Evolutionary conservation across 1,284 basidiomycete species (phyloP), one percentile per base, ranked within the genome.

Genomic region (Exobasidium cylindrosporum): DNA sequence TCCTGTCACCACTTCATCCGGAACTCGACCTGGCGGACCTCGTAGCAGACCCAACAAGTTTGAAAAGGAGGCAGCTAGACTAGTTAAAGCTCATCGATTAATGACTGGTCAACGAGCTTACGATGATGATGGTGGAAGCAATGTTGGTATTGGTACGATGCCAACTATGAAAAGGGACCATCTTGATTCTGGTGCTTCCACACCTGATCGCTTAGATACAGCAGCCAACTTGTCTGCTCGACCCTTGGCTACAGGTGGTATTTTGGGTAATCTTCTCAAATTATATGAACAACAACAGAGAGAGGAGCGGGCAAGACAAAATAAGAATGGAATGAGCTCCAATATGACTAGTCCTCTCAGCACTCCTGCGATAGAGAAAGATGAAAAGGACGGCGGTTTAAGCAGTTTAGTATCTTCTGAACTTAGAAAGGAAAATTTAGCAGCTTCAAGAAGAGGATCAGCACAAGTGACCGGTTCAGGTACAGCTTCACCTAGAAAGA

Each of bases 271-370:
- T 35, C 58, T 79, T 26, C 63, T 78, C n/a, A 68, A 65, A 31
- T 71, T 79, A 13, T 79, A 79, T 57, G 77, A 79, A 50, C 73
- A 73, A 64, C 73, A 73, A 47, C 69, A 72, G 61, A 65, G 64
- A 55, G 72, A 73, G 49, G 46, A 40, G 17, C 14, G 57, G 11
- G 58, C 52, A 13, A 40, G 53, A 21, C 29, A 57, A 28, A 47
- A 47, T 7, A 62, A 57, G 26, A 63, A 63, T 21, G 62, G 60
- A 21, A 54, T 56, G 28, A 31, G 21, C 21, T 44, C 31, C 13
- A 23, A 44, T 24, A 65, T 58, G 23, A 66, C 67, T 47, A 66
- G 64, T 58, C 66, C 71, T 6, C 29, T 70, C 54, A 66, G 54
- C 26, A 67, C 66, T 44, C 17, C 50, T 17, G 68, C 63, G 44